phyloP scores from a whole-genome alignment of 1,139 yeast genomes.

The Taiozyma sp. region DNA sequence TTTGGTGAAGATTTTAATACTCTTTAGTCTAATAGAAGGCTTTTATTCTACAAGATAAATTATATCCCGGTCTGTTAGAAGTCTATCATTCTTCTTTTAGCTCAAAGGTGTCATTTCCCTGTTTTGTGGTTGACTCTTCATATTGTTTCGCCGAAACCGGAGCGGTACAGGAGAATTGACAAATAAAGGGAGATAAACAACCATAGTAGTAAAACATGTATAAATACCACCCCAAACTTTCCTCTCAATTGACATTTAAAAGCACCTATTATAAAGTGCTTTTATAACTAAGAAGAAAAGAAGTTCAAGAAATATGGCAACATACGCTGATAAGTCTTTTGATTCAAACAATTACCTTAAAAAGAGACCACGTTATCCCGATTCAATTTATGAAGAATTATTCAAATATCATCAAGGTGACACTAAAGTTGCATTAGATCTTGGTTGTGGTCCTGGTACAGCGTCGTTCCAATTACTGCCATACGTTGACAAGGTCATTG shows the following conservation, averaged over 20 bases:
- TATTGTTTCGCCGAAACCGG: background rate
- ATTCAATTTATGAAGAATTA: constrained; percentile 42
- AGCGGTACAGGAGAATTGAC: background rate
- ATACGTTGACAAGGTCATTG: constrained; percentile 44
- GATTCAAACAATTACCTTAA: constrained; percentile 52
- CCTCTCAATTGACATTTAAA: background rate
- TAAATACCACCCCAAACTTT: background rate
- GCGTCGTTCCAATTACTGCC: constrained; percentile 53
- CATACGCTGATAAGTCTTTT: constrained; percentile 56
- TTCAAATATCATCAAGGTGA: constrained; percentile 33
- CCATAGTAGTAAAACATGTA: background rate
- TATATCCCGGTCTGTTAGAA: background rate
- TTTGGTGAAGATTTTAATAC: too few species aligned
- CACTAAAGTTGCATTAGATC: constrained; percentile 45
- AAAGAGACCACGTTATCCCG: constrained; percentile 65
- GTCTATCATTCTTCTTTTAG: too few species aligned
- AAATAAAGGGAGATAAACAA: too few species aligned
- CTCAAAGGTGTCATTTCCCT: background rate
- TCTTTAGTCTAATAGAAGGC: too few species aligned
- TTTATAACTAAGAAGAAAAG: too few species aligned
- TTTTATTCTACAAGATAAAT: too few species aligned
- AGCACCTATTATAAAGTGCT: too few species aligned
- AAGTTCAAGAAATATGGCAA: constrained; percentile 46
- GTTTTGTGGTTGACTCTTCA: background rate
- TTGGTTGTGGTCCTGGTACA: constrained; percentile 86